Conservation (phyloP, 2,329 filamentous ascomycete species). For the Podosphaera fusca region DNA sequence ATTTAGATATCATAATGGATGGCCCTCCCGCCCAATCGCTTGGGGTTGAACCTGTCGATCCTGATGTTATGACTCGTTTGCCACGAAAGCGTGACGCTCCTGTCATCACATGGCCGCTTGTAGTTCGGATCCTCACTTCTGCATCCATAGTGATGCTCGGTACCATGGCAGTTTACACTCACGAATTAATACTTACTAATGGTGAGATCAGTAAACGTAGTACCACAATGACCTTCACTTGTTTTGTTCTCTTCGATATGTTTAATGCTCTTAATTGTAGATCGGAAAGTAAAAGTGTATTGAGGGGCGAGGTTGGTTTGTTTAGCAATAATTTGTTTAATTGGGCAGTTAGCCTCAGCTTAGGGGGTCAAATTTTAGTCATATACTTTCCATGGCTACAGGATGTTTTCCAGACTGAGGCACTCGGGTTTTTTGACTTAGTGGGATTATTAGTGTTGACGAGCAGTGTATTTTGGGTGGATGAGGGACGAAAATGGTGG, state of each 20-base stretch:
- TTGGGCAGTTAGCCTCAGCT: constrained; percentile 68
- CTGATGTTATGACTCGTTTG: constrained; percentile 76
- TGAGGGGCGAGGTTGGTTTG: constrained; percentile 63
- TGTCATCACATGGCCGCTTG: constrained; percentile 65
- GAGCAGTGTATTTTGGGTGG: constrained; percentile 85
- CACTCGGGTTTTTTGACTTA: constrained; percentile 51
- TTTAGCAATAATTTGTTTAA: constrained; percentile 89
- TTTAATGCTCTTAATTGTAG: constrained; percentile 92
- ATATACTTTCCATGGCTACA: constrained; percentile 91
- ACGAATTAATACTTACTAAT: constrained; percentile 60
- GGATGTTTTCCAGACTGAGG: constrained; percentile 87
- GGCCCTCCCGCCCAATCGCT: constrained; percentile 91
- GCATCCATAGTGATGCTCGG: constrained; percentile 79
- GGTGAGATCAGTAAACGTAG: constrained; percentile 72
- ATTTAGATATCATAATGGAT: constrained; percentile 92
- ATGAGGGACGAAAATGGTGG: constrained; percentile 71
- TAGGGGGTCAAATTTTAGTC: constrained; percentile 70
- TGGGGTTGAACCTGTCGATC: constrained; percentile 84
- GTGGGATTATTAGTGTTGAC: constrained; percentile 49
- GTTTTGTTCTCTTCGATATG: constrained; percentile 98
- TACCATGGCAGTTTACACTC: constrained; percentile 75
- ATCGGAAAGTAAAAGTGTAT: constrained; percentile 69
- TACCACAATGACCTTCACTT: constrained; percentile 98
- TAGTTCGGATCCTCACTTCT: constrained; percentile 68
- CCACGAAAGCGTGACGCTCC: constrained; percentile 71